Evolutionary conservation across 2,329 filamentous ascomycete genomes (phyloP).

Genomic region (Beauveria caledonica): DNA sequence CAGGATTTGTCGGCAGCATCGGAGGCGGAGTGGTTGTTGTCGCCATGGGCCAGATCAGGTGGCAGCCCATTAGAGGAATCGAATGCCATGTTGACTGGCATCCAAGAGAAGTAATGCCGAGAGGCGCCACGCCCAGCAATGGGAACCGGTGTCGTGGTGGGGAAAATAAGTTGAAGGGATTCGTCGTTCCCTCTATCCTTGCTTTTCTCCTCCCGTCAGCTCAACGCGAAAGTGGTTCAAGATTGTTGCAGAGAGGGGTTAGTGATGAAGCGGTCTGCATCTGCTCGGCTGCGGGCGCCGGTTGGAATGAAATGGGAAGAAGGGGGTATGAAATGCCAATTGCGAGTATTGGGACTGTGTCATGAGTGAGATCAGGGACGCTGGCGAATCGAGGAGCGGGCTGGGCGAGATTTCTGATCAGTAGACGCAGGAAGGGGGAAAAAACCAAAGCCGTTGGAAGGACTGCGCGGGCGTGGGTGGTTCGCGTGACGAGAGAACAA

Average conservation of each 20-base stretch:
- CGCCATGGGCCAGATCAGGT: slow-evolving; percentile 29
- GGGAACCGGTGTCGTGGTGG: background rate
- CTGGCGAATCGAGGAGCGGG: background rate
- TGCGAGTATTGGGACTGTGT: background rate
- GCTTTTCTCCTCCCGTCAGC: background rate
- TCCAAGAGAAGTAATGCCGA: background rate
- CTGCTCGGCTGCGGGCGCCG: slow-evolving; percentile 10
- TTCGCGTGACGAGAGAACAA: slow-evolving; percentile 7
- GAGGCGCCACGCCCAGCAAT: background rate
- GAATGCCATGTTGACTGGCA: slow-evolving; percentile 32
- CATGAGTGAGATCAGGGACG: background rate
- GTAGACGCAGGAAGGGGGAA: background rate
- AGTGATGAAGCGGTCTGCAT: slow-evolving; percentile 12
- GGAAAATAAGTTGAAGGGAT: background rate
- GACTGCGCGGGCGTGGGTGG: slow-evolving; percentile 1
- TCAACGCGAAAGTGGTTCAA: slow-evolving; percentile 10
- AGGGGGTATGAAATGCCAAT: slow-evolving; percentile 8
- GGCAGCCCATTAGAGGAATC: slow-evolving; percentile 37
- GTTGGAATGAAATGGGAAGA: background rate
- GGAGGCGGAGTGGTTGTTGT: slow-evolving; percentile 17
- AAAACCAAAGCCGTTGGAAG: background rate
- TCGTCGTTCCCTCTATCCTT: background rate
- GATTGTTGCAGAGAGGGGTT: slow-evolving; percentile 8
- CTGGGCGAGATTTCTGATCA: background rate
- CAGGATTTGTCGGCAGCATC: slow-evolving; percentile 27